Base-by-base conservation (phyloP, 495 filamentous ascomycete genomes). In the Penicillium canariense region DNA sequence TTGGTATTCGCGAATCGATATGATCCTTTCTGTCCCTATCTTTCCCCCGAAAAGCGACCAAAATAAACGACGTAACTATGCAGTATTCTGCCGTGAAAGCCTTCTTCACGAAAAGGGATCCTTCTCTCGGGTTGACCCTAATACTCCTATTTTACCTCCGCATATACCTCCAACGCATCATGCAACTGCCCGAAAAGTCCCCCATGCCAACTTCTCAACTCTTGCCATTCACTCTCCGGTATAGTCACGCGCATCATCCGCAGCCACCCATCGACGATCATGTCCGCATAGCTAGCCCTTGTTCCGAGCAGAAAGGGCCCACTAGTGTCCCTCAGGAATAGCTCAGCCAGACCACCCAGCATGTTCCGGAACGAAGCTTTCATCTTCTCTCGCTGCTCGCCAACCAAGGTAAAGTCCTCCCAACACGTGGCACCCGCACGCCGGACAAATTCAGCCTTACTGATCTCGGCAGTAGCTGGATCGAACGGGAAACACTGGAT, bases 221-320 rank as follows among this genome's bases (percentile, higher is more conserved):
- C 73, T 63, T 77, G 63, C 82, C 82, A 86, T 59, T 83, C 79
- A 12, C 20, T 27, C 12, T 11, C 35, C 0, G 70, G 71, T 42
- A 84, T 48, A 23, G 65, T 66, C 7, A 14, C 55, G 2, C 52
- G 40, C 48, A 70, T 30, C 69, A 84, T 74, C 31, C 72, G 62
- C 73, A 86, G 46, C 84, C 84, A 87, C 15, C 65, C 83, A 2
- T 84, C 84, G 0, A 87, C 72, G 44, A 86, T 81, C 0, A 84
- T 48, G 63, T 87, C 84, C n/a, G 83, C 84, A 78, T 86, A 84
- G 48, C 53, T 73, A 1, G 76, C 59, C 62, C 55, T 56, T 2
- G 60, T 42, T 1, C 82, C 82, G 1, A 77, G 48, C 2, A 86
- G 12, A 42, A 78, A 86, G 0, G 81, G 81, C 17, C 82, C 83